These are phyloP conservation scores for Suillus lakei DNA, from an alignment of 768 basidiomycete genomes.

Conservation along the genomic window DNA sequence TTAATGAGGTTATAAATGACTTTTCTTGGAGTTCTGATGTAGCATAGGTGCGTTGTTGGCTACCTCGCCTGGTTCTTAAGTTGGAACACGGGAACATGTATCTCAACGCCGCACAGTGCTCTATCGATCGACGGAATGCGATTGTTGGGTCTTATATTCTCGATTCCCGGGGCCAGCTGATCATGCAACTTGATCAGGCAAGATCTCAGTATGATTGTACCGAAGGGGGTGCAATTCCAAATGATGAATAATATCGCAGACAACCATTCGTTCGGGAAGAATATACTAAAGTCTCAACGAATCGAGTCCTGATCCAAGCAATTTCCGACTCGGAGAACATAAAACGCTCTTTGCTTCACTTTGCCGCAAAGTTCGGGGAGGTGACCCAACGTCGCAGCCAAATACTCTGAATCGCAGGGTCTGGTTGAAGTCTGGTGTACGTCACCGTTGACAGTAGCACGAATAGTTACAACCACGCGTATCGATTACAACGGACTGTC, in stretches of 20 bases:
- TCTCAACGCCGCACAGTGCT: background rate
- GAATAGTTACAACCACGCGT: background rate
- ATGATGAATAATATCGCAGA: background rate
- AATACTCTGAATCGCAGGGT: background rate
- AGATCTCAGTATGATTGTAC: background rate
- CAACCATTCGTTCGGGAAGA: background rate
- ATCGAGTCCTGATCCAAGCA: background rate
- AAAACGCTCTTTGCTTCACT: background rate
- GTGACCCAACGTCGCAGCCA: background rate
- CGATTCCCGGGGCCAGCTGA: background rate
- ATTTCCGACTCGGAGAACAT: slow-evolving; percentile 2
- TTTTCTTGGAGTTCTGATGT: background rate
- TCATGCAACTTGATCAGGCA: background rate
- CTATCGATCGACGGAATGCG: background rate
- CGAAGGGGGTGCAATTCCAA: background rate
- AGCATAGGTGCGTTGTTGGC: background rate
- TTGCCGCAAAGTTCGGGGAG: background rate
- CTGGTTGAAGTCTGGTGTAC: background rate
- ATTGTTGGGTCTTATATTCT: background rate
- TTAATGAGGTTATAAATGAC: background rate
- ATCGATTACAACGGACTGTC: background rate
- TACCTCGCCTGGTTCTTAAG: background rate
- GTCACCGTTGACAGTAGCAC: background rate
- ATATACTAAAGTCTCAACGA: background rate
- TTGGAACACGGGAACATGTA: background rate